Conservation (phyloP, 1,284 basidiomycete species). For the Psilocybe mexicana region DNA sequence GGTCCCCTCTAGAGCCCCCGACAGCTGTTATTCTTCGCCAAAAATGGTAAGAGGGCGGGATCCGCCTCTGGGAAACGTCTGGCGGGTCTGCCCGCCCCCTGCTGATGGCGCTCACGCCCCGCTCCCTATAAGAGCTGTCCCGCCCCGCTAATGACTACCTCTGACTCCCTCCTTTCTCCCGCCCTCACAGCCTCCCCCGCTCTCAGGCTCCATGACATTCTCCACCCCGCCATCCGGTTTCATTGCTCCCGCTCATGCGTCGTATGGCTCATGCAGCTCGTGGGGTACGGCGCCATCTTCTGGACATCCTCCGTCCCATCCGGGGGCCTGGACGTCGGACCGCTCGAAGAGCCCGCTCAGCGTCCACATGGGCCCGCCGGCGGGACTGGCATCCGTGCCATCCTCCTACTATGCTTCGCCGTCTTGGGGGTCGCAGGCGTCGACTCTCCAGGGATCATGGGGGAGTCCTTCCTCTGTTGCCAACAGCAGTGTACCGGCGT, state of each 20-base stretch:
- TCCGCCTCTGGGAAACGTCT: not conserved
- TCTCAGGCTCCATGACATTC: not conserved
- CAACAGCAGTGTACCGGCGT: not conserved
- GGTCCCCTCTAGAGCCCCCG: not conserved
- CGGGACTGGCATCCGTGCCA: not conserved
- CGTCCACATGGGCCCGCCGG: not conserved
- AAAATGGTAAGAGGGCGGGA: not conserved
- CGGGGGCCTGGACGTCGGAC: conserved; percentile 1
- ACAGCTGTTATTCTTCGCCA: not conserved
- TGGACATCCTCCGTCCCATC: not conserved
- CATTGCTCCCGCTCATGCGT: no score
- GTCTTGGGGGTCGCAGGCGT: conserved; percentile 7
- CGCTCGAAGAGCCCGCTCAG: not conserved
- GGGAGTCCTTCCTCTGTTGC: not conserved
- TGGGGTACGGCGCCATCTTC: conserved; percentile 4
- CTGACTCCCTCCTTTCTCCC: not conserved
- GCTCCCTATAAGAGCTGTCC: conserved; percentile 6
- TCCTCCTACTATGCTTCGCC: not conserved
- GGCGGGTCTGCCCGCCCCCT: not conserved
- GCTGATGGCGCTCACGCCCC: conserved; percentile 4
- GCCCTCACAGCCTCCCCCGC: not conserved
- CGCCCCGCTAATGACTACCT: conserved; percentile 5
- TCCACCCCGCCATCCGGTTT: not conserved
- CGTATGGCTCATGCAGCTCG: not conserved
- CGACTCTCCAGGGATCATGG: not conserved